Evolutionary conservation across 345 rosid genomes (phyloP).

Genomic region (Eucalyptus cloeziana): DNA sequence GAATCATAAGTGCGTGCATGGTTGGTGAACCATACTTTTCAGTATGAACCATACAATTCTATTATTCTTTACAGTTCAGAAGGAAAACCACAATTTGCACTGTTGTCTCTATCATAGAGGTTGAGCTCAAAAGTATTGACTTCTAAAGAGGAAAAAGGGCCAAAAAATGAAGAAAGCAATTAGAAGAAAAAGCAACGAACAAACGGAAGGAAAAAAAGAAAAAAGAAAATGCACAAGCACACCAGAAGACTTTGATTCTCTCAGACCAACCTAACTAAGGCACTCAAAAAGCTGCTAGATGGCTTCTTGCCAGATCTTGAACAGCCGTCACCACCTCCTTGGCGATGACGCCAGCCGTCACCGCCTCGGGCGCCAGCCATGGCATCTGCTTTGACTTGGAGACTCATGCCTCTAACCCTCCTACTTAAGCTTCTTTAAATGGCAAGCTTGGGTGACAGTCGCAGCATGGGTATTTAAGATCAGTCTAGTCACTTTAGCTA

Average conservation of each 20-base stretch:
- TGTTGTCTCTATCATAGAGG: background rate
- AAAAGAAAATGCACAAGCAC: background rate
- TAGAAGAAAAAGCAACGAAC: background rate
- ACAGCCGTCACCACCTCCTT: background rate
- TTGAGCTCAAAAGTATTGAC: background rate
- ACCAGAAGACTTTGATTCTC: background rate
- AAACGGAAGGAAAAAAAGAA: background rate
- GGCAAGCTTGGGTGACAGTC: background rate
- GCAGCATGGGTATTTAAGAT: background rate
- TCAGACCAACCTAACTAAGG: background rate
- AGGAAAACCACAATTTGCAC: background rate
- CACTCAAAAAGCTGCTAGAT: background rate
- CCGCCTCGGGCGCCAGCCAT: fast-evolving
- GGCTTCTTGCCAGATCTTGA: background rate
- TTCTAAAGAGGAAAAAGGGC: background rate
- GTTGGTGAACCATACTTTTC: background rate
- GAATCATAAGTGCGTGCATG: background rate
- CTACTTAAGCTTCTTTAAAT: background rate
- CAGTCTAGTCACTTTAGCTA: background rate
- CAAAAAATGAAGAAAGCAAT: background rate
- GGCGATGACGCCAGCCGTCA: fast-evolving
- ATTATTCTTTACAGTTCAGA: background rate
- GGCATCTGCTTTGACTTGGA: background rate
- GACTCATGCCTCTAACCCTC: background rate
- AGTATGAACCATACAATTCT: background rate